These are phyloP conservation scores for Geosmithia flava DNA, from an alignment of 2,329 filamentous ascomycete genomes.

Conservation along the genomic window DNA sequence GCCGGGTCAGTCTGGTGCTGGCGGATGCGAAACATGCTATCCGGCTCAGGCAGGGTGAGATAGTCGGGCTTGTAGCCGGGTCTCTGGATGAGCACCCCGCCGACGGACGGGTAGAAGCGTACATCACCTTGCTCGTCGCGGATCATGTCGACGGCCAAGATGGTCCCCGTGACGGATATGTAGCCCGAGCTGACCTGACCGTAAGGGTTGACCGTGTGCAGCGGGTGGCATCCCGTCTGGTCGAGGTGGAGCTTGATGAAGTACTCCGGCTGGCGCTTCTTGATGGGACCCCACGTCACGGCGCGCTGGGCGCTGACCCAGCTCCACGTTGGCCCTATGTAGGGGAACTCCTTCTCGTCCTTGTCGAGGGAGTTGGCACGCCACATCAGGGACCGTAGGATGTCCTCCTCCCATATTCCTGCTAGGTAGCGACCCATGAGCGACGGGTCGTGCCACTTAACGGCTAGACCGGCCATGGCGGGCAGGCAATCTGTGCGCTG, in stretches of 20 bases:
- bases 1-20: slow-evolving; percentile 1
- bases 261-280: slow-evolving; percentile 4
- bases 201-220: slow-evolving; percentile 5
- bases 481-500: slow-evolving; percentile 9
- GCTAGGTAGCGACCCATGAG: slow-evolving; percentile 10
- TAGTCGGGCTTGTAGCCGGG: background rate
- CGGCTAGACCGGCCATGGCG: slow-evolving; percentile 11
- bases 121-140: background rate
- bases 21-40: slow-evolving; percentile 7
- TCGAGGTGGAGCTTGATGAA: slow-evolving; percentile 5
- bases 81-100: background rate
- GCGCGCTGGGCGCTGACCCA: slow-evolving; percentile 11
- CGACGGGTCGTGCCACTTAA: slow-evolving; percentile 6
- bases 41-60: background rate
- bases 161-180: slow-evolving; percentile 8
- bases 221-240: slow-evolving; percentile 5
- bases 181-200: slow-evolving; percentile 8
- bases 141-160: slow-evolving; percentile 5
- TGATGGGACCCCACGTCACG: slow-evolving; percentile 8
- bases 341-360: background rate
- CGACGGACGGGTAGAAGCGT: background rate
- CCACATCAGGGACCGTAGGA: slow-evolving; percentile 9
- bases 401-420: slow-evolving; percentile 10
- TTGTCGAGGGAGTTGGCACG: slow-evolving; percentile 5
- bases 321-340: slow-evolving; percentile 12